These are phyloP conservation scores for Corchorus capsularis DNA, from an alignment of 345 rosid genomes.

Conservation along the genomic window DNA sequence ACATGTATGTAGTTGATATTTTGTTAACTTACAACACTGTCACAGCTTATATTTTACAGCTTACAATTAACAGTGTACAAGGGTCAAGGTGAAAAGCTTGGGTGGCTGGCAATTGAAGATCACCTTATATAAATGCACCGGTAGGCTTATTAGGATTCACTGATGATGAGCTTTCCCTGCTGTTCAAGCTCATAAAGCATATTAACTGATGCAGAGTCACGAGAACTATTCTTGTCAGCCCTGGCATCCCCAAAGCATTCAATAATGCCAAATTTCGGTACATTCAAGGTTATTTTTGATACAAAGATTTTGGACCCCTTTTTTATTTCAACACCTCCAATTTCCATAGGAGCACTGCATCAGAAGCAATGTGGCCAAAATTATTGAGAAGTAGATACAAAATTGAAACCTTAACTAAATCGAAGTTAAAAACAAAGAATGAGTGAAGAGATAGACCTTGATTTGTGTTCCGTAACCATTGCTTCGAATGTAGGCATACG, in stretches of 20 bases:
- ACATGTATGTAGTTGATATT: background rate
- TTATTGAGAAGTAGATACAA: background rate
- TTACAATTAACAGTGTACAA: background rate
- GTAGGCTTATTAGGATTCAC: constrained; percentile 9
- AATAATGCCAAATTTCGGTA: constrained; percentile 51
- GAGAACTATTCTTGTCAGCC: constrained; percentile 85
- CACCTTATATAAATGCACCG: too few species aligned
- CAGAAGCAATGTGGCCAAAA: background rate
- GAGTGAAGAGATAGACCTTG: background rate
- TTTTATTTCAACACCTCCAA: constrained; percentile 28
- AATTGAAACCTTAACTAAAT: background rate
- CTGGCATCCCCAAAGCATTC: constrained; percentile 59
- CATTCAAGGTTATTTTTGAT: constrained; percentile 50
- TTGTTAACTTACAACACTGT: background rate
- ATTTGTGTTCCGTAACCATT: background rate
- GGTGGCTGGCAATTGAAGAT: too few species aligned
- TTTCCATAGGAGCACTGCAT: constrained; percentile 50
- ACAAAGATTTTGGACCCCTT: constrained; percentile 52
- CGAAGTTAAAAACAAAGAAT: background rate
- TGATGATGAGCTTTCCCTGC: constrained; percentile 48
- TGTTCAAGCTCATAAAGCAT: constrained; percentile 61
- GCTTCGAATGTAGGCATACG: constrained; percentile 64
- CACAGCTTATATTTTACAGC: background rate
- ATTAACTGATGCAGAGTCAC: constrained; percentile 68
- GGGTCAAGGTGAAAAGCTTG: background rate